Base-by-base conservation (phyloP, 208 protist genomes). In the Wallacemonas sp. region DNA sequence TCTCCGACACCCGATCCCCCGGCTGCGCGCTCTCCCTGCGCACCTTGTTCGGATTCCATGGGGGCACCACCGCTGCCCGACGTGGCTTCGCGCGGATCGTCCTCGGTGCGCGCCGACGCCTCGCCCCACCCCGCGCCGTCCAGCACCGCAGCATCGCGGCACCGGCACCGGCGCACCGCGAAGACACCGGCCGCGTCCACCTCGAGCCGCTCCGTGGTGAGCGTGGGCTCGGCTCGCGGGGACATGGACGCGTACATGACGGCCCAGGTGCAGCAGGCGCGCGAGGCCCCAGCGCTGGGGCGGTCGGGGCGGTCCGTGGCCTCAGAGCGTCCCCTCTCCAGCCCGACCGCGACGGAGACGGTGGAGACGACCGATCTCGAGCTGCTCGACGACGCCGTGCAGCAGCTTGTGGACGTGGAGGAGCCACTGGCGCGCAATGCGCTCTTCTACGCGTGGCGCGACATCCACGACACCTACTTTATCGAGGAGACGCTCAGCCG, bases 361-460 rank as follows among this genome's bases (percentile, higher is more conserved):
- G n/a, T n/a, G n/a, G n/a, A n/a, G n/a, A n/a, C n/a, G n/a, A n/a
- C n/a, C 44, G 44, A n/a, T n/a, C n/a, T n/a, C n/a, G n/a, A n/a
- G n/a, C n/a, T n/a, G n/a, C n/a, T n/a, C n/a, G n/a, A n/a, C n/a
- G n/a, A 64, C 20, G 59, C 25, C 22, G 33, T 68, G 28, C 57
- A 23, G 18, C 70, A 62, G 20, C 41, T 84, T 18, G 52, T 65
- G 22, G 67, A 65, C 10, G 70, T 78, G 57, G 79, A 81, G 38
- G 82, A 89, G 63, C 74, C 73, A 25, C 55, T 81, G 36, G 62
- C 65, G 36, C 75, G 82, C 32, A 79, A 85, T 41, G 48, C 67
- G 12, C 61, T 89, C 42, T 16, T 74, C 3, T 86, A 85, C 61
- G 71, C 61, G 14, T 89, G 82, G 79, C 55, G 50, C 48, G 82